phyloP scores from a whole-genome alignment of 2,329 filamentous ascomycete genomes.

The Fusarium avenaceum region DNA sequence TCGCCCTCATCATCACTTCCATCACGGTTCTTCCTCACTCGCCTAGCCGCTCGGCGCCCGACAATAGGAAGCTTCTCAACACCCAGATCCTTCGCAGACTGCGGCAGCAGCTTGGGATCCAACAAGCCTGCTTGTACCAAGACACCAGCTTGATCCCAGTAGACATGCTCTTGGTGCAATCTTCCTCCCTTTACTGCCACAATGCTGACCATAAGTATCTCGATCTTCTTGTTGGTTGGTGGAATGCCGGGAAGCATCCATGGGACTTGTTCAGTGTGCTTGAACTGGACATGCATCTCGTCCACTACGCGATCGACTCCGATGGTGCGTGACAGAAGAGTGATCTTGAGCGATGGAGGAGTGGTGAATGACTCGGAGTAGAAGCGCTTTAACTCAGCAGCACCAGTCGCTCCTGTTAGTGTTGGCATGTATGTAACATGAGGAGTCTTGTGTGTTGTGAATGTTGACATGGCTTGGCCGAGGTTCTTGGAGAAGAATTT shows the following conservation, averaged over 20 bases:
- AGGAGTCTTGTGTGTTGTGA: slow-evolving; percentile 70
- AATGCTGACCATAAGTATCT: slow-evolving; percentile 70
- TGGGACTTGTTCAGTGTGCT: slow-evolving; percentile 68
- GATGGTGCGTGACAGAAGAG: slow-evolving; percentile 74
- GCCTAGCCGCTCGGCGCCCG: slow-evolving; percentile 56
- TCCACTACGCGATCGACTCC: slow-evolving; percentile 75
- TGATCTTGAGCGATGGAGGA: slow-evolving; percentile 69
- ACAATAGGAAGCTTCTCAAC: slow-evolving; percentile 57
- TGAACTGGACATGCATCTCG: slow-evolving; percentile 71
- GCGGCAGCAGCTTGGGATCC: slow-evolving; percentile 56
- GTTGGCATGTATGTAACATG: slow-evolving; percentile 79
- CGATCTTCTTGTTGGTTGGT: slow-evolving; percentile 64
- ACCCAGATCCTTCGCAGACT: slow-evolving; percentile 52
- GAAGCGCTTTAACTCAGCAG: slow-evolving; percentile 70
- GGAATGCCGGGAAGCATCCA: slow-evolving; percentile 73
- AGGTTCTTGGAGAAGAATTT: slow-evolving; percentile 71
- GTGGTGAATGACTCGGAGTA: slow-evolving; percentile 76
- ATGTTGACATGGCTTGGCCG: slow-evolving; percentile 71
- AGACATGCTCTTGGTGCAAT: slow-evolving; percentile 73
- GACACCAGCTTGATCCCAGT: slow-evolving; percentile 74
- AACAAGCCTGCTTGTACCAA: slow-evolving; percentile 71
- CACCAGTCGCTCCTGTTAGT: slow-evolving; percentile 72
- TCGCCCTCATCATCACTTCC: slow-evolving; percentile 55
- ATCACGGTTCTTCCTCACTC: slow-evolving; percentile 49
- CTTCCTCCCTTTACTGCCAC: slow-evolving; percentile 71